Evolutionary conservation across 768 basidiomycete species (phyloP), one percentile per base, ranked within the genome.

Genomic region (Suillus weaverae): DNA sequence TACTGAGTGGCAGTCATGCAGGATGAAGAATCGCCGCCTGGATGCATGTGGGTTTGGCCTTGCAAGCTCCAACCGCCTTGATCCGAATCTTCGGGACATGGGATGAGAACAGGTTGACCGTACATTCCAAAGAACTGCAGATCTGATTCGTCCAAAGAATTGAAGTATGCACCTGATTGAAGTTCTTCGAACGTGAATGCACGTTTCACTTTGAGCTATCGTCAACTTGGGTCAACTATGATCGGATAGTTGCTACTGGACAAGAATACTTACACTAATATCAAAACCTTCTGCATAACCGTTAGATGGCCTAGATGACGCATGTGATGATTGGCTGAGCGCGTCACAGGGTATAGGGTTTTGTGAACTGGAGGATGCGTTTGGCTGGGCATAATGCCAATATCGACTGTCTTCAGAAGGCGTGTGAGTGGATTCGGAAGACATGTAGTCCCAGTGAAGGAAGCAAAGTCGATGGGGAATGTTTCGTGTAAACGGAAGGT

Each of bases 121-220:
- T 76, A 76, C 1, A 76, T 63, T 16, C 67, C 73, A 53, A 73
- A 77, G 63, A 76, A 76, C 22, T 76, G 70, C 2, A 76, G 57
- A 62, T 76, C 75, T 11, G 73, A 75, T 46, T 76, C 75, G 69
- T 78, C 76, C 9, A 76, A 62, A 8, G 67, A 66, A 1, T 62
- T 57, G 41, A 76, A 71, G 72, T 71, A 76, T 3, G 76, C 64
- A 26, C 75, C 76, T 0, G 76, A 76, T 56, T 76, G 76, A 26
- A 76, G 72, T 62, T 76, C 76, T 57, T 76, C 75, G 57, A 78
- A 76, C 1, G 75, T 70, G 46, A 76, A 76, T 44, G 75, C 67
- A 14, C 75, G 75, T 35, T 72, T 75, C 0, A 74, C 74, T 3
- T 68, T 74, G 55, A 76, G 68, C 75, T 76, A 63, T 48, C 30